These are phyloP conservation scores for Ocimum tenuiflorum DNA, from an alignment of 257 asterid genomes.

Conservation along the genomic window DNA sequence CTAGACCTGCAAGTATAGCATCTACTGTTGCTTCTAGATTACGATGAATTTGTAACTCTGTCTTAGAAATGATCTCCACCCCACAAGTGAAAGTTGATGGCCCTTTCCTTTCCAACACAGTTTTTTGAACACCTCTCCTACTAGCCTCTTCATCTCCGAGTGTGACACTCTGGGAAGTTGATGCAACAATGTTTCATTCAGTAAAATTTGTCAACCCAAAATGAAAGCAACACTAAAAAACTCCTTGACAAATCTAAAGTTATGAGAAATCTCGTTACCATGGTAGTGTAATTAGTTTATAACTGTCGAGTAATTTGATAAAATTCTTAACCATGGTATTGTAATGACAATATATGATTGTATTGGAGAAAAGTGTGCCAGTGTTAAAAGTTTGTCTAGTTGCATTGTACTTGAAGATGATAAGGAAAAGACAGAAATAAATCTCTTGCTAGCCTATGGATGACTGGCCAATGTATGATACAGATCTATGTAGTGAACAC, in stretches of 20 bases:
- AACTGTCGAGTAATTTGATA: constrained; percentile 10
- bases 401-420: constrained; percentile 12
- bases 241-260: neutral
- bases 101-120: constrained; percentile 93
- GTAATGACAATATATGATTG: neutral
- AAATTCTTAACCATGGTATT: neutral
- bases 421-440: neutral
- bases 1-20: constrained; percentile 70
- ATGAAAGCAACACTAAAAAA: constrained; percentile 9
- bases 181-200: constrained; percentile 16
- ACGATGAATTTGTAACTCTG: constrained; percentile 69
- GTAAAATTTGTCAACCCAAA: neutral
- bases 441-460: neutral
- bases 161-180: constrained; percentile 76
- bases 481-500: neutral
- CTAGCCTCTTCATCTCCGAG: constrained; percentile 98
- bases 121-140: constrained; percentile 88
- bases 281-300: neutral
- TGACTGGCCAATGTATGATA: neutral
- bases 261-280: neutral
- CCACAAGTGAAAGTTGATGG: constrained; percentile 87
- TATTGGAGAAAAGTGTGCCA: neutral
- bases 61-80: constrained; percentile 85
- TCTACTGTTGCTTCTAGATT: constrained; percentile 88
- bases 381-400: neutral